These are phyloP conservation scores for Stagonosporopsis tanaceti DNA, from an alignment of 2,329 filamentous ascomycete species.

Conservation along the genomic window DNA sequence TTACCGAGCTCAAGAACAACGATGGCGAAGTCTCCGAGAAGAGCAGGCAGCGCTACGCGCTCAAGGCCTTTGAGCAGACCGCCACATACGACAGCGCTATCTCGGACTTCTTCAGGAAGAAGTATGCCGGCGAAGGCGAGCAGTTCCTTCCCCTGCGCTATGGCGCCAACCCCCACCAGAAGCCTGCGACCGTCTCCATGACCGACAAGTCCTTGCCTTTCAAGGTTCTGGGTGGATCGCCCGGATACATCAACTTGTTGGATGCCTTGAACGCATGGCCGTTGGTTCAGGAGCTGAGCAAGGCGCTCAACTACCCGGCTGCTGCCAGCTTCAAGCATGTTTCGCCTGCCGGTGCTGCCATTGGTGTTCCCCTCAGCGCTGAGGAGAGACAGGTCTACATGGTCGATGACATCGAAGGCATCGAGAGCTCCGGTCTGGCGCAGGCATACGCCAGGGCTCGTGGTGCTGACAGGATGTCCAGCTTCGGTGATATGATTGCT, in stretches of 20 bases:
- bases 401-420: constrained; percentile 90
- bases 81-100: constrained; percentile 96
- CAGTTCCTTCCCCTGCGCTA: constrained; percentile 90
- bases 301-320: constrained; percentile 84
- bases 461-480: constrained; percentile 97
- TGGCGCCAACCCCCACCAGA: constrained; percentile 97
- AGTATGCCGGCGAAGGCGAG: constrained; percentile 85
- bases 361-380: constrained; percentile 84
- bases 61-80: constrained; percentile 98
- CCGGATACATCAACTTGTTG: constrained; percentile 96
- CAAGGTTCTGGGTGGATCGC: constrained; percentile 87
- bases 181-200: constrained; percentile 87
- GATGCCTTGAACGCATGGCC: constrained; percentile 98
- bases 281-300: constrained; percentile 93
- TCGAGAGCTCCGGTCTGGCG: constrained; percentile 85
- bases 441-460: constrained; percentile 96
- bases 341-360: constrained; percentile 93
- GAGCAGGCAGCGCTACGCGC: constrained; percentile 86
- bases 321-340: constrained; percentile 98
- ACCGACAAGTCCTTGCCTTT: constrained; percentile 82
- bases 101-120: constrained; percentile 95
- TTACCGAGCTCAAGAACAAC: constrained; percentile 83
- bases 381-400: constrained; percentile 98
- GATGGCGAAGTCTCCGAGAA: constrained; percentile 83
- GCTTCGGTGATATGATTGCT: constrained; percentile 95